Evolutionary conservation across 2,329 filamentous ascomycete species (phyloP), one percentile per base, ranked within the genome.

Genomic region (Colletotrichum sansevieriae): DNA sequence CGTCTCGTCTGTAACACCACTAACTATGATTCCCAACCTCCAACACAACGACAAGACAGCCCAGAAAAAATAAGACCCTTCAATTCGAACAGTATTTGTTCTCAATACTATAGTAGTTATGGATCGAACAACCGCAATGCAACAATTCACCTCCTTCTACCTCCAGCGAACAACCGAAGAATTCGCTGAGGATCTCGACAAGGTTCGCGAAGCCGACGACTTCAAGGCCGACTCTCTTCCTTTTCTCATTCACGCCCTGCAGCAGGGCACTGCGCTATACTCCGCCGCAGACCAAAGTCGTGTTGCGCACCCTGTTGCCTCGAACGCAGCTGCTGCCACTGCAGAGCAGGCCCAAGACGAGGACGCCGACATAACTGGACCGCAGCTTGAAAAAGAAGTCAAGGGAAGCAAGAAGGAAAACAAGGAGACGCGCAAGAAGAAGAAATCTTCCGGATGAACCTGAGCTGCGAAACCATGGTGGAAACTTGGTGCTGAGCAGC

Each of bases 111-210:
- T n/a, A 39, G 7, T 33, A 22, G 13, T 37, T 18, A 58, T 57
- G 64, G 43, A 59, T 20, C 22, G 49, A 39, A 15, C 68, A 29
- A 9, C 46, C 43, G 20, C 39, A 12, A 57, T 55, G 3, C 56
- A 68, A 51, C 80, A 82, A 25, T 93, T 93, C 78, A 83, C 85
- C 9, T 82, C 88, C 10, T 91, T 88, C 76, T 94, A 94, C 77
- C 85, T 94, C 54, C 88, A 91, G 73, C 88, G 87, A 68, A 83
- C 89, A 6, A 92, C 92, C 0, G 82, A 84, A 58, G 92, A 94
- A 76, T 89, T 95, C 64, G 88, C 90, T 12, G 90, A 93, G 72
- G 92, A 94, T 76, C 84, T 95, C 43, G 89, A 93, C 80, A 88
- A 89, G 77, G 83, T 94, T 70, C 88, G 92, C 71, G 78, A 74